Conservation (phyloP, 1,284 basidiomycete species). For the Ustilago hordei region DNA sequence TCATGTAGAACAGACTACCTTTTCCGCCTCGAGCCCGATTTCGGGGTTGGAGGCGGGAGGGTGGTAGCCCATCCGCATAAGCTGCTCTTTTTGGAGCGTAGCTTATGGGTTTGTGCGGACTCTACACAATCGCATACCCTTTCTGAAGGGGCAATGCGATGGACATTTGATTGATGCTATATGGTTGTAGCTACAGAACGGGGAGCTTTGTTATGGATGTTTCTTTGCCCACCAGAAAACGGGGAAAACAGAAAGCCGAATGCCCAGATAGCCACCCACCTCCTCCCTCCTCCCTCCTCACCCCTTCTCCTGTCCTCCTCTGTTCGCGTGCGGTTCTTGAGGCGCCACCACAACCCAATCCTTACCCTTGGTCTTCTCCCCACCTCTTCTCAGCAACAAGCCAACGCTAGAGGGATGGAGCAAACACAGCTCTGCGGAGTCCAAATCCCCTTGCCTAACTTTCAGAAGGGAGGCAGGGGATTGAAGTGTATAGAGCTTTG, state of each 20-base stretch:
- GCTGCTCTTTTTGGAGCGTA: no score
- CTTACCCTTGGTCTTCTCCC: background rate
- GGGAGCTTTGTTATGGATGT: background rate
- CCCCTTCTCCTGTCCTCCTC: background rate
- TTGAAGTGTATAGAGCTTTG: constrained; percentile 17
- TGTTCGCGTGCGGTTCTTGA: background rate
- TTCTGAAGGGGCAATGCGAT: no score
- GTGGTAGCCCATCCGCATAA: background rate
- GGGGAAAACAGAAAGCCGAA: no score
- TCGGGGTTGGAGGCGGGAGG: background rate
- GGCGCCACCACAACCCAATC: no score
- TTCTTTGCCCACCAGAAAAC: background rate
- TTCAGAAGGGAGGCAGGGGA: background rate
- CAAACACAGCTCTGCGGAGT: constrained; percentile 7
- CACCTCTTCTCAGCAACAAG: background rate
- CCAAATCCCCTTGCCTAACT: background rate
- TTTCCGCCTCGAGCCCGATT: background rate
- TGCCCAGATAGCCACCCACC: no score
- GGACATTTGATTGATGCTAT: background rate
- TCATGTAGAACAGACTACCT: background rate
- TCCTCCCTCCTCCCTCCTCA: background rate
- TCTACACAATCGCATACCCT: background rate
- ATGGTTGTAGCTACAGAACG: background rate
- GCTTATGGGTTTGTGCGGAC: background rate
- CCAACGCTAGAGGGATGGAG: background rate